These are phyloP conservation scores for Arabidopsis hybrid DNA, from an alignment of 441 rosid species.

Conservation along the genomic window DNA sequence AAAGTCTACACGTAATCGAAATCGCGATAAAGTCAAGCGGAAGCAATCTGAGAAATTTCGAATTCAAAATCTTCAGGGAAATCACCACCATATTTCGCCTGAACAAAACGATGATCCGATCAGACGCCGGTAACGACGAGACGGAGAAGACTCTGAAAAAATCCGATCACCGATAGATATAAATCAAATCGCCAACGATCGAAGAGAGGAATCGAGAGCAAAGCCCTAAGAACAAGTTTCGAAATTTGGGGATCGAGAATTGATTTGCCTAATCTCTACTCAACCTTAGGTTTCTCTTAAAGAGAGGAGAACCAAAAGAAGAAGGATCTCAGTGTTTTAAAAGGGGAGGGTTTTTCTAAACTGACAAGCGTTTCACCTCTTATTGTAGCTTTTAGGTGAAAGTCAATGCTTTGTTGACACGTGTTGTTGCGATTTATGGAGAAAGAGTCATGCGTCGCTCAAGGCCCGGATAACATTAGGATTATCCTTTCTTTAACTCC, in stretches of 20 bases:
- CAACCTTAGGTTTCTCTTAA: conserved; percentile 42
- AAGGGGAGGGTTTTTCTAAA: conserved; percentile 21
- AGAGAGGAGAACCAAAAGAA: conserved; percentile 36
- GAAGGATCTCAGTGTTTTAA: conserved; percentile 16
- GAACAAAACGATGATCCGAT: conserved; percentile 41
- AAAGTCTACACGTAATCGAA: conserved; percentile 46
- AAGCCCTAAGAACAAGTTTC: conserved; percentile 16
- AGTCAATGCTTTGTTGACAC: conserved; percentile 27
- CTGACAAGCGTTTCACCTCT: conserved; percentile 38
- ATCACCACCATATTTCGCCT: conserved; percentile 54
- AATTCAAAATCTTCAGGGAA: conserved; percentile 43
- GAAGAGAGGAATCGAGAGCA: not conserved
- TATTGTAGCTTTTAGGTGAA: conserved; percentile 5
- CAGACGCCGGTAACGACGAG: conserved; percentile 47
- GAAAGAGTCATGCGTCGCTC: conserved; percentile 37
- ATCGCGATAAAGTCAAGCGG: conserved; percentile 26
- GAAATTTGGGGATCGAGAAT: conserved; percentile 42
- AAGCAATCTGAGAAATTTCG: conserved; percentile 31
- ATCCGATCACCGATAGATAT: conserved; percentile 1
- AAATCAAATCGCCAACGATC: conserved; percentile 13
- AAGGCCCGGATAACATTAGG: conserved; percentile 53
- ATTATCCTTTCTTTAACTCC: conserved; percentile 20
- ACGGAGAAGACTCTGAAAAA: conserved; percentile 13
- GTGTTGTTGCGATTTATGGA: conserved; percentile 20
- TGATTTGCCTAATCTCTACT: conserved; percentile 50